Evolutionary conservation across 1,284 basidiomycete genomes (phyloP).

Genomic region (Coniophora puteana): DNA sequence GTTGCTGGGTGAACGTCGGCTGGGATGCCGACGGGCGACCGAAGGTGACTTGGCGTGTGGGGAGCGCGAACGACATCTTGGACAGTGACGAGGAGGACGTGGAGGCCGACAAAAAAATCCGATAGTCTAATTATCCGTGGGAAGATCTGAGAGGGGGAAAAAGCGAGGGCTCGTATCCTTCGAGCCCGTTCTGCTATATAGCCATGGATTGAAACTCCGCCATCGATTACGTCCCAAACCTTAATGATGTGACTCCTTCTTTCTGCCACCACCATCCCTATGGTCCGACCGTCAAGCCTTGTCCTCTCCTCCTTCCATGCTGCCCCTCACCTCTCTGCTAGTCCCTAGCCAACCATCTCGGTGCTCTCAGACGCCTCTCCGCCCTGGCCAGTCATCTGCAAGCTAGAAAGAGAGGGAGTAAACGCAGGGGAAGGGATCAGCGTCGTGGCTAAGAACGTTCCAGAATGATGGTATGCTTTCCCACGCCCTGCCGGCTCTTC

Average conservation of each 20-base stretch:
- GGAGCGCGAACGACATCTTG: slow-evolving; percentile 67
- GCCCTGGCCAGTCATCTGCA: not conserved
- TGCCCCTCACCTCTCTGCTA: slow-evolving; percentile 5
- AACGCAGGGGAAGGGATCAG: too few species aligned
- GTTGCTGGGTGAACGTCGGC: slow-evolving; percentile 41
- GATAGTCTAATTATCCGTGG: slow-evolving; percentile 18
- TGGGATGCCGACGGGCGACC: slow-evolving; percentile 53
- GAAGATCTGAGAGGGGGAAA: slow-evolving; percentile 26
- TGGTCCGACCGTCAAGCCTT: slow-evolving; percentile 14
- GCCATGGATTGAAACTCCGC: slow-evolving; percentile 25
- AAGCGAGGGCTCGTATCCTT: slow-evolving; percentile 11
- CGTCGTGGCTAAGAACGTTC: slow-evolving; percentile 4
- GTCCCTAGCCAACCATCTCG: slow-evolving; percentile 1
- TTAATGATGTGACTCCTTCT: slow-evolving; percentile 12
- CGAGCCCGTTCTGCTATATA: slow-evolving; percentile 26
- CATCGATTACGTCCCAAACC: slow-evolving; percentile 17
- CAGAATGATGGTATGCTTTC: not conserved
- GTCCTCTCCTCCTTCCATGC: not conserved
- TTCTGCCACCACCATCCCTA: slow-evolving; percentile 21
- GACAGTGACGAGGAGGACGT: too few species aligned
- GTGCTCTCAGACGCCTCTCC: not conserved
- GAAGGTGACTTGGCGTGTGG: slow-evolving; percentile 74
- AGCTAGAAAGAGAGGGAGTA: too few species aligned
- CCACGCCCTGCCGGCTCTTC: slow-evolving; percentile 9
- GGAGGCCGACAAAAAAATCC: slow-evolving; percentile 13